A percentile compares a stretch with the other conserved stretches of the same genome.
Conservation (phyloP, 768 basidiomycete species). For the Naganishia friedmannii region DNA sequence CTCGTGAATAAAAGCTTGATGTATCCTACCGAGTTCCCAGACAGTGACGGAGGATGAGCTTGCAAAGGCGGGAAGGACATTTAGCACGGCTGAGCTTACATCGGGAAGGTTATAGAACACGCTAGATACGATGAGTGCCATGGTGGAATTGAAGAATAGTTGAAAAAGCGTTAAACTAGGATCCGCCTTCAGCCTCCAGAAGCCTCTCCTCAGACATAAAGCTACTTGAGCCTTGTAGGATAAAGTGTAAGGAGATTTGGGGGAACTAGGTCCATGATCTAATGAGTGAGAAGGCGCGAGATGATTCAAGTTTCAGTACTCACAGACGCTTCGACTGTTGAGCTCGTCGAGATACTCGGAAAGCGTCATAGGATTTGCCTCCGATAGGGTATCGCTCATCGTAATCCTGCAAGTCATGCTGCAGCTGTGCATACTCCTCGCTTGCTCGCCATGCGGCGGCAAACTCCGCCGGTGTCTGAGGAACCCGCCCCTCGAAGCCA, state of each 20-base stretch:
- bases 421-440: conserved; percentile 59
- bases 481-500: conserved; percentile 63
- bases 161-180: conserved; percentile 47
- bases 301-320: background rate
- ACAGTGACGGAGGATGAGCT: no score
- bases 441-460: conserved; percentile 55
- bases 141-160: conserved; percentile 46
- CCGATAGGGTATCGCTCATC: conserved; percentile 54
- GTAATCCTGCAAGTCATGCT: conserved; percentile 60
- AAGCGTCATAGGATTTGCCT: conserved; percentile 61
- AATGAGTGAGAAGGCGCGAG: background rate
- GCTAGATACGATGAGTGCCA: conserved; percentile 43
- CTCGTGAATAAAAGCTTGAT: conserved; percentile 42
- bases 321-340: conserved; percentile 72
- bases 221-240: conserved; percentile 56
- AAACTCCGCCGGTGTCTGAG: conserved; percentile 67
- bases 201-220: conserved; percentile 56
- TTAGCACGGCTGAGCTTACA: conserved; percentile 7
- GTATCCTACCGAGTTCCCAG: no score
- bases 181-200: conserved; percentile 57
- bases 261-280: background rate
- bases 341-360: conserved; percentile 65
- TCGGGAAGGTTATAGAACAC: conserved; percentile 48
- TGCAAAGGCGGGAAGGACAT: no score
- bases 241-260: conserved; percentile 53